These are phyloP conservation scores for Phytopythium vexans DNA, from an alignment of 352 stramenopile genomes.

Conservation along the genomic window DNA sequence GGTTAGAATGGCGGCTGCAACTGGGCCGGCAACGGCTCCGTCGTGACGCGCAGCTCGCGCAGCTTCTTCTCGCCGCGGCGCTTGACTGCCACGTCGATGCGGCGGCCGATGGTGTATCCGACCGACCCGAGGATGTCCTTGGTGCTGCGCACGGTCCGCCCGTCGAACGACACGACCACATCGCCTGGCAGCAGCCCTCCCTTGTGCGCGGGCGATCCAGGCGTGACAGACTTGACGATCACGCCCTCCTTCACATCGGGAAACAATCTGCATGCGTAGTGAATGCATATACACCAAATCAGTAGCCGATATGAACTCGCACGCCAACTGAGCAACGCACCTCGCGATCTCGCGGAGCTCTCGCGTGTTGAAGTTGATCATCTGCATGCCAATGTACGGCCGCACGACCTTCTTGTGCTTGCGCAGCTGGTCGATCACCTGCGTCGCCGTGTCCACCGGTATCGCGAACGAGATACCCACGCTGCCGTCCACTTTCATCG, in stretches of 20 bases:
- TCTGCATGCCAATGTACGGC: slow-evolving; percentile 91
- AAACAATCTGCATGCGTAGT: slow-evolving; percentile 33
- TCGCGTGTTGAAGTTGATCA: slow-evolving; percentile 83
- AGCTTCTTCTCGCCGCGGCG: slow-evolving; percentile 47
- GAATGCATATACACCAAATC: background rate
- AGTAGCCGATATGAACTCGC: background rate
- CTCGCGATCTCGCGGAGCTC: slow-evolving; percentile 65
- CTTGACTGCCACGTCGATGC: slow-evolving; percentile 64
- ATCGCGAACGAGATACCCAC: slow-evolving; percentile 93
- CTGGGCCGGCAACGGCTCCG: slow-evolving; percentile 50
- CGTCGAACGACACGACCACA: slow-evolving; percentile 76
- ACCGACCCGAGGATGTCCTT: slow-evolving; percentile 73
- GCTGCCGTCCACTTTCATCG: slow-evolving; percentile 90
- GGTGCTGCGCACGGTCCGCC: slow-evolving; percentile 61
- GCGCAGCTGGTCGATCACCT: slow-evolving; percentile 89
- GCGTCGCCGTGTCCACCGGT: slow-evolving; percentile 85
- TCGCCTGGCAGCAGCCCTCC: slow-evolving; percentile 68
- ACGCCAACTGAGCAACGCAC: slow-evolving; percentile 9
- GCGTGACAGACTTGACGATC: slow-evolving; percentile 78
- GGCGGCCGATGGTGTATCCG: slow-evolving; percentile 67
- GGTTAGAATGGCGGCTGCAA: slow-evolving; percentile 9
- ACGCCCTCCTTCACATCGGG: slow-evolving; percentile 76
- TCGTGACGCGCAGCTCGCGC: slow-evolving; percentile 55
- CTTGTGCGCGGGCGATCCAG: slow-evolving; percentile 77
- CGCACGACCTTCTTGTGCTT: slow-evolving; percentile 86